Evolutionary conservation across 2,329 filamentous ascomycete genomes (phyloP).

Genomic region (Calonectria fujianensis): DNA sequence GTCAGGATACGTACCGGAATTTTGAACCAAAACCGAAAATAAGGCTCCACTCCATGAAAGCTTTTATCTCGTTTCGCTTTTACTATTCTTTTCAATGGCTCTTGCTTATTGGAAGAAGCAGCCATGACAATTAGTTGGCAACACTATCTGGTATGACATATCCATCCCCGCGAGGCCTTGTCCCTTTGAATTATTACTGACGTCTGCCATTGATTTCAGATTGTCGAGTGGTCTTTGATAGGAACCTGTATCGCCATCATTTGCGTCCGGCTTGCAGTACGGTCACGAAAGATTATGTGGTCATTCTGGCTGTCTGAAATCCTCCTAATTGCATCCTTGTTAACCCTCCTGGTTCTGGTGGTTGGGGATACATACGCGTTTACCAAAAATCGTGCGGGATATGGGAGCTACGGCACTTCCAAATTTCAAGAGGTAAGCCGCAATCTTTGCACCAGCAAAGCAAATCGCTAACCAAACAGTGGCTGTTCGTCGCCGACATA

Average conservation of each 20-base stretch:
- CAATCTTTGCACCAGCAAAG: no score
- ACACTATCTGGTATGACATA: neutral
- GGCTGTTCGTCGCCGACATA: neutral
- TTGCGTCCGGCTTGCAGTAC: neutral
- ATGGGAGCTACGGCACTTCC: neutral
- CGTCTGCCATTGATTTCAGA: neutral
- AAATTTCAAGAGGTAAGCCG: neutral
- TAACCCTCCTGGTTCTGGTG: neutral
- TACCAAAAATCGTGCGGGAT: neutral
- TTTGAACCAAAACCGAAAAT: neutral
- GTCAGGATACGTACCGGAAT: neutral
- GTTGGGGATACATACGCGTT: slow-evolving; percentile 8
- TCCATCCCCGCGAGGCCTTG: neutral
- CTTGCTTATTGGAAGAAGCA: neutral
- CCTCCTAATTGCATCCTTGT: neutral
- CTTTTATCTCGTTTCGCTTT: neutral
- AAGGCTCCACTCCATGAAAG: neutral
- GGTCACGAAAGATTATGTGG: neutral
- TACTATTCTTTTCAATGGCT: neutral
- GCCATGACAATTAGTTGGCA: slow-evolving; percentile 1
- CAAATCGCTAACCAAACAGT: neutral
- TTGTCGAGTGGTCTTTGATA: slow-evolving; percentile 1
- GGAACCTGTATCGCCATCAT: neutral
- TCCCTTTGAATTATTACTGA: neutral
- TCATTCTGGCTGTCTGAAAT: slow-evolving; percentile 5